Evolutionary conservation across 2,329 filamentous ascomycete genomes (phyloP).

Genomic region (Aspergillus aculeatinus): DNA sequence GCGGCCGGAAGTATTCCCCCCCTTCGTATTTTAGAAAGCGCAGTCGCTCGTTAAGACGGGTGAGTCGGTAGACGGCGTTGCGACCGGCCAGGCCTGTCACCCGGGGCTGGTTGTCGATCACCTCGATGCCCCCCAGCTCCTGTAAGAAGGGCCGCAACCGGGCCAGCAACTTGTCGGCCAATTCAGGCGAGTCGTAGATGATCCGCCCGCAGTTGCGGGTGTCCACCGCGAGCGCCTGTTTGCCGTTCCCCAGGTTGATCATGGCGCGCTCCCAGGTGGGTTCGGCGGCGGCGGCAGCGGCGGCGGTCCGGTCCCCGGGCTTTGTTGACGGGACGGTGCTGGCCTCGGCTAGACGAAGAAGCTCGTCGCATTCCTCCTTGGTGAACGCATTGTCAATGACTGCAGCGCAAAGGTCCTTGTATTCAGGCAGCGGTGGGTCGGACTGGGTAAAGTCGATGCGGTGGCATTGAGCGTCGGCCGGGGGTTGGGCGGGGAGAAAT

Average conservation of each 20-base stretch:
- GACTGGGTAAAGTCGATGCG: conserved; percentile 57
- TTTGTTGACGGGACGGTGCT: conserved; percentile 28
- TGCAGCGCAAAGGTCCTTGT: conserved; percentile 57
- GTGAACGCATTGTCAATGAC: conserved; percentile 65
- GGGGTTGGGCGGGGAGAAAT: conserved; percentile 38
- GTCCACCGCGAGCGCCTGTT: conserved; percentile 57
- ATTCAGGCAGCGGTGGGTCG: conserved; percentile 49
- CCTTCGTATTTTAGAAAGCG: conserved; percentile 70
- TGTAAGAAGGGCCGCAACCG: conserved; percentile 52
- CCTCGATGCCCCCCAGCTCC: conserved; percentile 49
- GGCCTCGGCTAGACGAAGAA: conserved; percentile 55
- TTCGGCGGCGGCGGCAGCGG: conserved; percentile 13
- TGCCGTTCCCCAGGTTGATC: conserved; percentile 64
- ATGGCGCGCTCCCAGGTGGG: conserved; percentile 66
- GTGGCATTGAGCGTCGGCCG: conserved; percentile 46
- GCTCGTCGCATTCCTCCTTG: conserved; percentile 60
- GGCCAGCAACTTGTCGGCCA: conserved; percentile 64
- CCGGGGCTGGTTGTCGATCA: conserved; percentile 33
- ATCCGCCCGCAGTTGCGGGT: conserved; percentile 73
- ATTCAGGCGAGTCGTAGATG: conserved; percentile 66
- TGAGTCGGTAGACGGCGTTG: conserved; percentile 37
- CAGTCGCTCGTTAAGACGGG: conserved; percentile 68
- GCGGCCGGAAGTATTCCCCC: conserved; percentile 72
- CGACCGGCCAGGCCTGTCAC: conserved; percentile 49
- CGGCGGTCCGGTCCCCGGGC: background rate